Evolutionary conservation across 2,329 filamentous ascomycete genomes (phyloP).

Genomic region (Domatiomyces globalis): DNA sequence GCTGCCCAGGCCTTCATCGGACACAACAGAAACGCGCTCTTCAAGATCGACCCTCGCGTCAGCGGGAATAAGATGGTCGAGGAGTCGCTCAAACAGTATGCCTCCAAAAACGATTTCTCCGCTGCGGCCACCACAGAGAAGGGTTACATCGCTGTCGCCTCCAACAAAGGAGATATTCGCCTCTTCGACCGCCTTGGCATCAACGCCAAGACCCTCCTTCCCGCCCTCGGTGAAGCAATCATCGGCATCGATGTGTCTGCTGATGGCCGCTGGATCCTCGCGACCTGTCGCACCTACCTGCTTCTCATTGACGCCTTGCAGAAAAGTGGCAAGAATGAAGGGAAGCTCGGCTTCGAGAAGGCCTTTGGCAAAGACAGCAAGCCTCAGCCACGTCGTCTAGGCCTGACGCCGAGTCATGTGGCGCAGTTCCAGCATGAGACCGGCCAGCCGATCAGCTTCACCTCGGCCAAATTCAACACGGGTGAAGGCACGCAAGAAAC

Average conservation of each 20-base stretch:
- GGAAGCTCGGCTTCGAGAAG: conserved; percentile 95
- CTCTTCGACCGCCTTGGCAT: conserved; percentile 93
- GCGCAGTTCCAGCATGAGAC: conserved; percentile 98
- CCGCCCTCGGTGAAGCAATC: conserved; percentile 86
- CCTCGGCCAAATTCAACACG: conserved; percentile 84
- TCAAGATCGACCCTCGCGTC: conserved; percentile 82
- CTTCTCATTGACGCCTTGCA: conserved; percentile 85
- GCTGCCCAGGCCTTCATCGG: conserved; percentile 89
- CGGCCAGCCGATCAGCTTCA: conserved; percentile 71
- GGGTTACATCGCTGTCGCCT: conserved; percentile 91
- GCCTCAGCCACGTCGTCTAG: conserved; percentile 80
- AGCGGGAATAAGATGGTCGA: conserved; percentile 87
- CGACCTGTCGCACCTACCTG: conserved; percentile 86
- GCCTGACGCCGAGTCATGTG: conserved; percentile 77
- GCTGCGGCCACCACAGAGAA: conserved; percentile 88
- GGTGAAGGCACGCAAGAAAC: conserved; percentile 70
- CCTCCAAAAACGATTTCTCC: conserved; percentile 94
- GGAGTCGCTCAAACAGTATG: conserved; percentile 85
- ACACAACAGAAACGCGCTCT: conserved; percentile 82
- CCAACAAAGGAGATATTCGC: conserved; percentile 93
- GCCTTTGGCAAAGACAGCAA: conserved; percentile 85
- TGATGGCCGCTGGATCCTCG: conserved; percentile 88
- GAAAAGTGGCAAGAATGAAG: conserved; percentile 86
- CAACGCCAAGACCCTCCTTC: conserved; percentile 93
- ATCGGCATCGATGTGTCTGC: conserved; percentile 90